Evolutionary conservation across 2,329 filamentous ascomycete species (phyloP).

Genomic region (Bipolaris cookei): DNA sequence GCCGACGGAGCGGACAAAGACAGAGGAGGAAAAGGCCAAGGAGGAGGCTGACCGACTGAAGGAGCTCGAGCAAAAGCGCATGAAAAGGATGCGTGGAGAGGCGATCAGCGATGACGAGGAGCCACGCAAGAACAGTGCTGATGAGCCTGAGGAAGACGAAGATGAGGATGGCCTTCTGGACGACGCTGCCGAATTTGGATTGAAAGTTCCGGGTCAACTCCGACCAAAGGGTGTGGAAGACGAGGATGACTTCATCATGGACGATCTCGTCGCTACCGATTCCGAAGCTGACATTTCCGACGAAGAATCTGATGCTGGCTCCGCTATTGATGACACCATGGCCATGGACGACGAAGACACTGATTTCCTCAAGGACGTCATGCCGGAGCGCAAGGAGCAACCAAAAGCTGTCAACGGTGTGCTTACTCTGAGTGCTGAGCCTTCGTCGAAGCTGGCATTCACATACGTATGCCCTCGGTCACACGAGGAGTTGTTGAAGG

Average conservation of each 20-base stretch:
- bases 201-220: slow-evolving; percentile 61
- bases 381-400: slow-evolving; percentile 40
- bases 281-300: slow-evolving; percentile 59
- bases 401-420: slow-evolving; percentile 51
- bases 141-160: slow-evolving; percentile 43
- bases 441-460: slow-evolving; percentile 68
- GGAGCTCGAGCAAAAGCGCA: slow-evolving; percentile 80
- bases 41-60: slow-evolving; percentile 79
- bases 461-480: slow-evolving; percentile 85
- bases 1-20: slow-evolving; percentile 88
- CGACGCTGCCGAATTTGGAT: slow-evolving; percentile 67
- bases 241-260: slow-evolving; percentile 91
- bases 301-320: slow-evolving; percentile 39
- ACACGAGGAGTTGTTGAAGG: slow-evolving; percentile 73
- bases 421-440: slow-evolving; percentile 49
- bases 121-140: slow-evolving; percentile 52
- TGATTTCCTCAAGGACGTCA: slow-evolving; percentile 55
- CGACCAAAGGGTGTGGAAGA: slow-evolving; percentile 68
- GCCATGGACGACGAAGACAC: slow-evolving; percentile 56
- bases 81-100: slow-evolving; percentile 87
- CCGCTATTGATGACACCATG: slow-evolving; percentile 46
- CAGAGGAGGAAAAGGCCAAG: slow-evolving; percentile 54
- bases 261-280: slow-evolving; percentile 83
- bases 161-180: slow-evolving; percentile 51
- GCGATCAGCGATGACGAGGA: slow-evolving; percentile 73